Evolutionary conservation across 2,329 filamentous ascomycete species (phyloP).

Genomic region (Colletotrichum melonis): DNA sequence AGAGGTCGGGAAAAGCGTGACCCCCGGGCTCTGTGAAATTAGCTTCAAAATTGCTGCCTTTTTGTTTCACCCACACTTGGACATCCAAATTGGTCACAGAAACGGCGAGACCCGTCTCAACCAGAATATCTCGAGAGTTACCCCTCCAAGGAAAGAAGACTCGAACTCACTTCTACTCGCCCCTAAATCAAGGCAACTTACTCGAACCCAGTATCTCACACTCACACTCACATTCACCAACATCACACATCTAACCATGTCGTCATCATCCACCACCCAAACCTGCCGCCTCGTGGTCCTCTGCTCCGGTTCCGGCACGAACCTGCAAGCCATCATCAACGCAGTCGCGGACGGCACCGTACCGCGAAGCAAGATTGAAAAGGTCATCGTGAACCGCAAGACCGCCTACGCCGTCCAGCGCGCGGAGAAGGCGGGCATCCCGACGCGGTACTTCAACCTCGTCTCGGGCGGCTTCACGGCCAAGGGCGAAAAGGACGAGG

Average conservation of each 20-base stretch:
- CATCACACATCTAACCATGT: background rate
- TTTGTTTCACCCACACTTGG: background rate
- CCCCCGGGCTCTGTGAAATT: background rate
- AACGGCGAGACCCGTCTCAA: background rate
- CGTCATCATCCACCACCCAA: background rate
- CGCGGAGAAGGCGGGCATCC: constrained; percentile 68
- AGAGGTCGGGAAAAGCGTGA: background rate
- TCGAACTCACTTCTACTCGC: background rate
- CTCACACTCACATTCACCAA: background rate
- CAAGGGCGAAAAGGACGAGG: constrained; percentile 70
- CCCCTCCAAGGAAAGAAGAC: background rate
- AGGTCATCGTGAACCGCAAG: constrained; percentile 60
- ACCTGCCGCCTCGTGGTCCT: constrained; percentile 71
- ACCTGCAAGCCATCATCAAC: constrained; percentile 79
- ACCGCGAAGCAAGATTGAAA: constrained; percentile 54
- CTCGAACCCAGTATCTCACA: background rate
- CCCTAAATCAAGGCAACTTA: background rate
- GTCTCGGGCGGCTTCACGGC: constrained; percentile 74
- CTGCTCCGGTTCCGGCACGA: constrained; percentile 80
- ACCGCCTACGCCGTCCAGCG: constrained; percentile 55
- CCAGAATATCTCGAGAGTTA: background rate
- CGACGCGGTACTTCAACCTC: constrained; percentile 85
- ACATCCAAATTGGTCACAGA: background rate
- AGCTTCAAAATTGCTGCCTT: background rate
- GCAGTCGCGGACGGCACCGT: constrained; percentile 53